Base-by-base conservation (phyloP, 805 yeast genomes). In the Pichia heedii region DNA sequence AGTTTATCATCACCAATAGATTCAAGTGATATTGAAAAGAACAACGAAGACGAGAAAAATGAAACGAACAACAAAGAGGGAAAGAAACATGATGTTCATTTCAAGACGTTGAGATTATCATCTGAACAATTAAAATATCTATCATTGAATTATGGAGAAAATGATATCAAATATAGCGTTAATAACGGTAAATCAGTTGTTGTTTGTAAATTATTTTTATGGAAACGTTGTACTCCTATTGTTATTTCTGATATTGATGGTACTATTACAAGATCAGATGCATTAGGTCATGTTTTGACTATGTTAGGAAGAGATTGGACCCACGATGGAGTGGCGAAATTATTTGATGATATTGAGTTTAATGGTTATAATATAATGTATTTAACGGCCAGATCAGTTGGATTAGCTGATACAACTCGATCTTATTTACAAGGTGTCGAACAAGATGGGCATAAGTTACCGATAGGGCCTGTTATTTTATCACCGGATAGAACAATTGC, bases 171-270 rank as follows among this genome's bases (percentile, higher is more conserved):
- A 42, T 93, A 89, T 58, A 77, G 83, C 32, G 89, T 89, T 37
- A 84, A 83, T 50, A 79, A 82, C 54, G 95, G 96, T 22, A 83
- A 78, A 50, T 86, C 97, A 2, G 69, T 79, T 27, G 76, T 90
- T 11, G 69, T 67, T 11, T 79, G 96, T 0, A 77, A 82, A 51
- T 68, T 93, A 42, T 90, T 72, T 56, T 71, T 86, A 34, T 93
- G 98, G 98, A 78, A 79, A 50, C 72, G 81, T 51, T 71, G 78
- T 45, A 80, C 82, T 0, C 97, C 97, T 2, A 84, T 93, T 35
- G 98, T 93, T 7, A 90, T 93, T 22, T 86, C 96, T 9, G 98
- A 93, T 65, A 93, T 93, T 46, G 98, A 93, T 61, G 98, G 98
- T 16, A 93, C 98, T 2, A 93, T 93, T 51, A 93, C 98, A 16